Base-by-base conservation (phyloP, 1,284 basidiomycete species). In the Dichomitus squalens region DNA sequence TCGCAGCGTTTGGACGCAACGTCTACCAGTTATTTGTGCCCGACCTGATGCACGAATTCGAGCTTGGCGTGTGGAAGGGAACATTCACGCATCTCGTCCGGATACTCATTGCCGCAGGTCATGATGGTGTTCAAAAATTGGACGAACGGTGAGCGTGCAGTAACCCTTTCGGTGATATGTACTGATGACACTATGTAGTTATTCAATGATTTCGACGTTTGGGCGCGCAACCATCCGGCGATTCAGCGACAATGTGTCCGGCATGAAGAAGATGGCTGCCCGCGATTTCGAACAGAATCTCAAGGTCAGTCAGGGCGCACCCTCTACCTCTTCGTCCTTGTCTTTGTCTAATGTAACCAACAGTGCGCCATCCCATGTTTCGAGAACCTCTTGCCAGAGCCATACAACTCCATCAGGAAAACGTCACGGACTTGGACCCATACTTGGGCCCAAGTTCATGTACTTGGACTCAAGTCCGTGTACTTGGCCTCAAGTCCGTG, bases 31-130 rank as follows among this genome's bases (percentile, higher is more conserved):
- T 75, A 48, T 65, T 78, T 1, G 66, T 70, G 0, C 64, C 70
- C 0, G 76, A 79, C 57, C 23, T 76, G 3, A 40, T 78, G 60
- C 76, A 78, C 49, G 73, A 78, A 52, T 65, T 73, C 40, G 73
- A 77, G 52, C 59, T 76, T 0, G 76, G 75, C 1, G 66, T 73
- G 0, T 79, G 75, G 74, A 62, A 62, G 48, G 35, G 33, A 1
- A 51, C 52, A 1, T 49, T 61, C 12, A 48, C 34, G 0, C 57
- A 62, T 34, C 31, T 59, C 4, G 27, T 62, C 3, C 57, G 56
- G 1, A 35, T 65, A 7, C 44, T 66, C 5, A 57, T 52, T 29
- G 48, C 53, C 8, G 16, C 39, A 5, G 58, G 54, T 1, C 20
- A 20, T 0, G 44, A 64, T 27, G 33, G 35, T 4, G 46, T 63